Evolutionary conservation across 2,329 filamentous ascomycete species (phyloP), one percentile per base, ranked within the genome.

Genomic region (Pezicula rhizophila): DNA sequence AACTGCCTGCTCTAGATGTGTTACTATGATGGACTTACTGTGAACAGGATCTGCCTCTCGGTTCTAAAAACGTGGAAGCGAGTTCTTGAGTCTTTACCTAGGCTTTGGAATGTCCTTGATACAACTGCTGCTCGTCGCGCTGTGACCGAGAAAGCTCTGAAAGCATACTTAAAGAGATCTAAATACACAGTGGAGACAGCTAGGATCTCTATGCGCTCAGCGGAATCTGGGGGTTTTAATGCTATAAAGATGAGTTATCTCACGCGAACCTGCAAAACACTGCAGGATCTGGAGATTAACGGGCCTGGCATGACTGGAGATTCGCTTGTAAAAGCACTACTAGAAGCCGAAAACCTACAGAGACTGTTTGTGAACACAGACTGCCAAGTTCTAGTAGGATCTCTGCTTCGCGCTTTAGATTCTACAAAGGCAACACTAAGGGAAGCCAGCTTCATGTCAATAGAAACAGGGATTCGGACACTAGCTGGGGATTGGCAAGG

Each of bases 51-150:
- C 23, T 64, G 63, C 40, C 52, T 66, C 5, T 53, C 55, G 5
- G 62, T 66, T 26, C 58, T 54, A 12, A 60, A 59, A 31, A 42
- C 54, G 33, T 66, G 64, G 64, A 64, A 61, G 38, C 42, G 34
- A 1, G 41, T 63, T 23, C 50, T 66, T 4, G 63, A 64, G 45
- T 57, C 57, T 8, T 57, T 50, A n/a, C 54, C 53, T 37, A 54
- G 57, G 15, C 50, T 66, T 5, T 66, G 63, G 63, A 60, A 57
- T 2, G 57, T 46, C 3, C 42, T 66, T 5, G 62, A 66, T 50
- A 63, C 57, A 3, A 57, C 51, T 4, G 31, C 42, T 34, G 48
- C 52, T 20, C 43, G 42, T 41, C 58, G 45, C 40, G 8, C 40
- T 0, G 49, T 64, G 20, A 55, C 43, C 14, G 42, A 53, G 23